Conservation (phyloP, 78 protist species). For the Emiliania huxleyi region DNA sequence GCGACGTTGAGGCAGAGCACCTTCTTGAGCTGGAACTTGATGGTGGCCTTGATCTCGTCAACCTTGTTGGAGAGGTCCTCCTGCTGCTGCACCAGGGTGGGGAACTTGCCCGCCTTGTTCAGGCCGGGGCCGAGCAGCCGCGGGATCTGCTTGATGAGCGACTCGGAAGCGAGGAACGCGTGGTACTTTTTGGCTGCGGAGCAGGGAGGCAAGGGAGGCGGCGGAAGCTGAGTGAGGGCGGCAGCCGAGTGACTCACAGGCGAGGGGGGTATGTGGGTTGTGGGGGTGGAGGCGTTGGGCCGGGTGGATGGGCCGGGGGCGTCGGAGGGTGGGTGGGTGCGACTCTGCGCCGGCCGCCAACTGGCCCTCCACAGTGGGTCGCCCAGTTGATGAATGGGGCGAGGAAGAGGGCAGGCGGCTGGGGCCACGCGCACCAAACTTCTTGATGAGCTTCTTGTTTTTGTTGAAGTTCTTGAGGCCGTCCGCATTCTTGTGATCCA, state of each 20-base stretch:
- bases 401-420: no score
- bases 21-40: constrained; percentile 99
- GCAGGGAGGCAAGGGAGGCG: no score
- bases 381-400: no score
- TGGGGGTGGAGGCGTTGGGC: no score
- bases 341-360: no score
- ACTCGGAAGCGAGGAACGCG: constrained; percentile 97
- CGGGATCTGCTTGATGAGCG: constrained; percentile 93
- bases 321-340: no score
- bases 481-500: constrained; percentile 86
- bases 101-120: constrained; percentile 99
- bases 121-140: constrained; percentile 98
- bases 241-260: no score
- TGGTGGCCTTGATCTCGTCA: constrained; percentile 86
- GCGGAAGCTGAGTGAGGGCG: no score
- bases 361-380: no score
- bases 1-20: constrained; percentile 94
- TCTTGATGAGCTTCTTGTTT: constrained; percentile 98
- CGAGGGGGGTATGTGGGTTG: no score
- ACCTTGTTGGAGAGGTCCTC: constrained; percentile 58
- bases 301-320: no score
- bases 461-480: constrained; percentile 97
- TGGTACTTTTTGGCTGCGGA: constrained; percentile 90
- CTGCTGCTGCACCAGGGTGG: constrained; percentile 58
- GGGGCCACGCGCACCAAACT: constrained; percentile 61